A percentile compares a stretch with the other conserved stretches of the same genome.
Evolutionary conservation across 2,329 filamentous ascomycete genomes (phyloP).

Genomic region (Exophiala dermatitidis): DNA sequence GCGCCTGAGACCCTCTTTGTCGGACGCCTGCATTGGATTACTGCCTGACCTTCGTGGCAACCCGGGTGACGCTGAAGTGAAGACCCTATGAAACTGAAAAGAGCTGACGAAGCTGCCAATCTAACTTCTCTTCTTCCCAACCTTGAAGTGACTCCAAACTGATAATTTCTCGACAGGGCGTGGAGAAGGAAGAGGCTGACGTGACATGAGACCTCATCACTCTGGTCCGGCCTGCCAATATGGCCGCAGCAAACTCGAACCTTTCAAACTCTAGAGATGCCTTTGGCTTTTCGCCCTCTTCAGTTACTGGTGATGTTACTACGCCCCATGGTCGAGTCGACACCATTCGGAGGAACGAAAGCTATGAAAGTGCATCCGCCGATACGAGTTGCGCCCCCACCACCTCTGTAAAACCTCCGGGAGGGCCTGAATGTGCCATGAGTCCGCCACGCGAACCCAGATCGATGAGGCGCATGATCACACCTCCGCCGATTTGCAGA

Average conservation of each 20-base stretch:
- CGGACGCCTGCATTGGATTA: constrained; percentile 1
- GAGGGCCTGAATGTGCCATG: not conserved
- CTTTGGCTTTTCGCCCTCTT: not conserved
- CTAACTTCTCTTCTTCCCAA: not conserved
- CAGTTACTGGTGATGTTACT: not conserved
- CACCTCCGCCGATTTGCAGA: constrained; percentile 9
- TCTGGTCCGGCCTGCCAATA: not conserved
- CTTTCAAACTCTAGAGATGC: not conserved
- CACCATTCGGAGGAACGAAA: not conserved
- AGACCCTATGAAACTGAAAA: constrained; percentile 24
- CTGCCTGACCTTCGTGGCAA: constrained; percentile 3
- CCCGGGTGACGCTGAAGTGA: constrained; percentile 17
- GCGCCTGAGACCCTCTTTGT: not conserved
- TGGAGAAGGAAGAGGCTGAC: not conserved
- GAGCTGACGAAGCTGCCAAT: constrained; percentile 14
- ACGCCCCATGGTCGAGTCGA: not conserved
- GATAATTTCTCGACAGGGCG: not conserved
- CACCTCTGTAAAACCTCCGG: not conserved
- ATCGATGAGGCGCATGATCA: constrained; percentile 11
- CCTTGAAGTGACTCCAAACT: not conserved
- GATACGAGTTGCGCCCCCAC: not conserved
- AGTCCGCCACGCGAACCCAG: constrained; percentile 7
- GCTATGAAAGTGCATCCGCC: not conserved
- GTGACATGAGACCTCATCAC: not conserved
- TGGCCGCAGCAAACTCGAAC: not conserved